Percentiles rank a stretch among this genome's conserved stretches.
phyloP scores from a whole-genome alignment of 2,329 filamentous ascomycete species.

The Apiospora pterosperma region DNA sequence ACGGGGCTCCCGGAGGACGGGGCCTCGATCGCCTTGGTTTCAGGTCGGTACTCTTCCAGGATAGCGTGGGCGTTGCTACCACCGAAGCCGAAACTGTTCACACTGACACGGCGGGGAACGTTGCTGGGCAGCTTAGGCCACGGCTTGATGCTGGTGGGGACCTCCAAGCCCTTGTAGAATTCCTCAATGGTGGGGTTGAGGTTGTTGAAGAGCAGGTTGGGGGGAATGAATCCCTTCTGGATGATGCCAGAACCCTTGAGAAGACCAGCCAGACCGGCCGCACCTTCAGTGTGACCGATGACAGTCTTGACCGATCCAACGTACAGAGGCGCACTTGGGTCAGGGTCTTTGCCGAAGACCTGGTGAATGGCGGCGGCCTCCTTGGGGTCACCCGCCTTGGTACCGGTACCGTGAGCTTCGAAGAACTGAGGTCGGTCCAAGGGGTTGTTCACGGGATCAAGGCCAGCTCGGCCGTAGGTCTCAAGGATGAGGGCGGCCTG shows the following conservation, averaged over 20 bases:
- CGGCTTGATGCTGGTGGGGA: background rate
- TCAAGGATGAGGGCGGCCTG: constrained; percentile 27
- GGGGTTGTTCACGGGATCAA: constrained; percentile 12
- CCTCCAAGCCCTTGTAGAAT: background rate
- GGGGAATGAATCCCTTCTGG: constrained; percentile 7
- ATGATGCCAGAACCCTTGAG: constrained; percentile 8
- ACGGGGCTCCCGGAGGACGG: background rate
- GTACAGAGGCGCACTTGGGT: background rate
- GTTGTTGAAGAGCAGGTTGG: constrained; percentile 11
- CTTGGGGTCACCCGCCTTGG: constrained; percentile 16
- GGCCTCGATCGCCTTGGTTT: background rate
- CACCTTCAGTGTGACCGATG: constrained; percentile 11
- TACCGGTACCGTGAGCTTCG: constrained; percentile 21
- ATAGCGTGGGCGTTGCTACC: background rate
- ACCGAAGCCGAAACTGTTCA: constrained; percentile 4
- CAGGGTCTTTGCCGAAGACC: background rate
- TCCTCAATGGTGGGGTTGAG: constrained; percentile 6
- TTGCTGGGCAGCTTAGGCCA: constrained; percentile 6
- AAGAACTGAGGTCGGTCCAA: constrained; percentile 27
- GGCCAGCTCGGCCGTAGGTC: constrained; percentile 28
- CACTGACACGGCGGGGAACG: background rate
- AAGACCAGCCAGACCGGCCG: constrained; percentile 11
- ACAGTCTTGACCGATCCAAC: constrained; percentile 13
- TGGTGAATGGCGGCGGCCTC: constrained; percentile 19
- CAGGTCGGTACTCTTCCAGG: background rate